Evolutionary conservation across 352 stramenopile genomes (phyloP), one percentile per base, ranked within the genome.

Genomic region (Pythium plurisporium): DNA sequence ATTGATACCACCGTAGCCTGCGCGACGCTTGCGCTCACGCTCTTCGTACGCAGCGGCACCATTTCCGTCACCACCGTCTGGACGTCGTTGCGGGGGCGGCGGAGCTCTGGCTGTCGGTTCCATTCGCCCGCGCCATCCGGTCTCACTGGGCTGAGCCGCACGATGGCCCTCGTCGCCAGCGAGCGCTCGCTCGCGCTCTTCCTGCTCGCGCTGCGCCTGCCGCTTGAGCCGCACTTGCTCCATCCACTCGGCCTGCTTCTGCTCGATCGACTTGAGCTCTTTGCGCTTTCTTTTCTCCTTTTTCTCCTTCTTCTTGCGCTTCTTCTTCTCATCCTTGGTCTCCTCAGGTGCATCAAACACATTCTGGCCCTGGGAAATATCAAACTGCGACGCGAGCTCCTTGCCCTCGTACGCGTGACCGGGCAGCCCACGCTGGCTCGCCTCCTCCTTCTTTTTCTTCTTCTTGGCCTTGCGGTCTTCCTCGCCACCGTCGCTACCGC

Each of bases 361-460:
- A 59, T 97, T 83, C 33, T 94, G 82, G 20, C 89, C 88, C 45
- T 84, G 59, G 15, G 74, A 43, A 26, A 97, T 75, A 56, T 89
- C 70, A 60, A 87, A 91, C 9, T 65, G 56, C 14, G 58, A 75
- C 4, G 73, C 82, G 33, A 96, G 66, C 49, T 96, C 77, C 53
- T 96, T 94, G 47, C 84, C 87, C 53, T 95, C 72, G 69, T 97
- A 96, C 1, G 87, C 89, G 60, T 96, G 80, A 4, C 88, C 88
- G 0, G 88, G 89, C 50, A 85, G 58, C 9, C 82, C 82, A 10
- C 80, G 65, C 51, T 41, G 64, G 25, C 58, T 64, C 8, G 4
- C 5, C 23, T 51, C 42, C 33, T 69, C 27, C 61, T 69, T 64
- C 9, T 61, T 50, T 11, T 45, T 52, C 17, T 82, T 55, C 22